These are phyloP conservation scores for Allantophomopsis cytisporea DNA, from an alignment of 2,329 filamentous ascomycete genomes.

Conservation along the genomic window DNA sequence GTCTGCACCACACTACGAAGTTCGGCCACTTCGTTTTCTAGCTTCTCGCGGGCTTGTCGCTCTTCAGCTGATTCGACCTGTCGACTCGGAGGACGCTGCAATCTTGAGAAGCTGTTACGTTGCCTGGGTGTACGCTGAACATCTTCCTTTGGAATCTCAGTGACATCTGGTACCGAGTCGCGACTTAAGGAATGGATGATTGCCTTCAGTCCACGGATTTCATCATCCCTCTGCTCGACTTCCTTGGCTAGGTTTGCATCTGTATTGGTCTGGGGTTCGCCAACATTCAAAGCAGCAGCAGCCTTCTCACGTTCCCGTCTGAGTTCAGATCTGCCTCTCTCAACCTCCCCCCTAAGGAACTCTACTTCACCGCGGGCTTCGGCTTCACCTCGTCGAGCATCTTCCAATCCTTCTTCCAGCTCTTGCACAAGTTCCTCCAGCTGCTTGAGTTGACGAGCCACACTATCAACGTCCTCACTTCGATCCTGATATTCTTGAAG, in stretches of 20 bases:
- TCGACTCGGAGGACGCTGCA: constrained; percentile 17
- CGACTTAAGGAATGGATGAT: constrained; percentile 93
- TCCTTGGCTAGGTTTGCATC: constrained; percentile 47
- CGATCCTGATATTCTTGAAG: constrained; percentile 71
- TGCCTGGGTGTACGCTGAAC: constrained; percentile 16
- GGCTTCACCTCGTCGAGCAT: constrained; percentile 84
- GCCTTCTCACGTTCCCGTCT: constrained; percentile 79
- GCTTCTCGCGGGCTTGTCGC: constrained; percentile 47
- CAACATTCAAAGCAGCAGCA: constrained; percentile 40
- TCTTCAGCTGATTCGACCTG: constrained; percentile 39
- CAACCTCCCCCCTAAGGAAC: constrained; percentile 87
- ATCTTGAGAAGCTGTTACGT: constrained; percentile 7
- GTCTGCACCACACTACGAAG: constrained; percentile 59
- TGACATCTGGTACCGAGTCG: constrained; percentile 35
- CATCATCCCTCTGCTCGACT: constrained; percentile 87
- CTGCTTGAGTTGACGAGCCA: constrained; percentile 85
- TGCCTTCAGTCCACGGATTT: constrained; percentile 91
- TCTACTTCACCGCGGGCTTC: constrained; percentile 94
- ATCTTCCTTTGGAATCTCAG: constrained; percentile 7
- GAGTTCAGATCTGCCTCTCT: constrained; percentile 78
- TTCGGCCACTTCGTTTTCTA: constrained; percentile 72
- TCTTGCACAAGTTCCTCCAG: constrained; percentile 94
- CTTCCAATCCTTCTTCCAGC: constrained; percentile 90
- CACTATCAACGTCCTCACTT: constrained; percentile 79
- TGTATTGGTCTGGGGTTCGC: constrained; percentile 9